A percentile compares a stretch with the other conserved stretches of the same genome.
These are phyloP conservation scores for Umbellularia californica DNA, from an alignment of 164 flowering plant genomes.

Conservation along the genomic window DNA sequence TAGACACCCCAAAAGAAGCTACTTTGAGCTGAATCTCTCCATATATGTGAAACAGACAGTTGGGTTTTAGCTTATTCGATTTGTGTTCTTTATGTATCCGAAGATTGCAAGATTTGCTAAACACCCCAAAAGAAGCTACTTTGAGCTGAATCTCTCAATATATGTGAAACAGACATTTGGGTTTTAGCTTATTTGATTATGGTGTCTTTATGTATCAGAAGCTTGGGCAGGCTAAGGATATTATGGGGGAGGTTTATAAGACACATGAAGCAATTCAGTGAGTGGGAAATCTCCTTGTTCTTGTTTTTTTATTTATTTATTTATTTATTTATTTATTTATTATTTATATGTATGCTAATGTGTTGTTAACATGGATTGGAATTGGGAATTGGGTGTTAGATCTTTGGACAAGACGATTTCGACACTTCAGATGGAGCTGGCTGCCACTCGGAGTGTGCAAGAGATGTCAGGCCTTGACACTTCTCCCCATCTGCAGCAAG, in stretches of 20 bases:
- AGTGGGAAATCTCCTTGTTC: constrained; percentile 22
- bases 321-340: neutral
- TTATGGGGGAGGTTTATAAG: constrained; percentile 64
- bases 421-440: constrained; percentile 75
- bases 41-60: too few relatives aligned
- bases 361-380: constrained; percentile 5
- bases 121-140: neutral
- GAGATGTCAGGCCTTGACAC: constrained; percentile 30
- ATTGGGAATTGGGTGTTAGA: constrained; percentile 27
- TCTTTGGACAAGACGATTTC: constrained; percentile 73
- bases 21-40: neutral
- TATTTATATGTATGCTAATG: neutral
- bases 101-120: too few relatives aligned
- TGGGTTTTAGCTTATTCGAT: too few relatives aligned
- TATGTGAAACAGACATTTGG: too few relatives aligned
- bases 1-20: neutral
- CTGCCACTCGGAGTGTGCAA: constrained; percentile 52
- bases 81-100: too few relatives aligned
- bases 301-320: neutral
- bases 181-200: too few relatives aligned
- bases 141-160: neutral
- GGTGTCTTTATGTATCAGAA: constrained; percentile 2
- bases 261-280: constrained; percentile 87
- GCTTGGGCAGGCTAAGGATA: constrained; percentile 29
- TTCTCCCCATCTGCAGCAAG: constrained; percentile 12